These are phyloP conservation scores for Tolypocladium inflatum DNA, from an alignment of 2,329 filamentous ascomycete genomes.

Conservation along the genomic window DNA sequence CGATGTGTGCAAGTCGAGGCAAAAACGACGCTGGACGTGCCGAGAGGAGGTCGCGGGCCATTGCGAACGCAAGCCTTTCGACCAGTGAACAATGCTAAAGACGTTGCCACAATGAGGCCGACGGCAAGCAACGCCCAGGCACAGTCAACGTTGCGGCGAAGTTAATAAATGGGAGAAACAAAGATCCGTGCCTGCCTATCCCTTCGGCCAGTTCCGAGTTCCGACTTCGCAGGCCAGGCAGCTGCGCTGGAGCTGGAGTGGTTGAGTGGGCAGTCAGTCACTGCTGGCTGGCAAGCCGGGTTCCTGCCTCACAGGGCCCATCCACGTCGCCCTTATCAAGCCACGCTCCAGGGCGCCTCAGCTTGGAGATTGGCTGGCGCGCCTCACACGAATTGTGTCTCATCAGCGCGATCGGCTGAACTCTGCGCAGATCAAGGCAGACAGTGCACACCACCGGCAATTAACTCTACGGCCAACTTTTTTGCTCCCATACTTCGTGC, in stretches of 20 bases:
- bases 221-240: background rate
- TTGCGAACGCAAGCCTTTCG: background rate
- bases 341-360: background rate
- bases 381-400: background rate
- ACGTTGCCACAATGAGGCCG: background rate
- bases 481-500: background rate
- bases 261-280: too few species aligned
- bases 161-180: background rate
- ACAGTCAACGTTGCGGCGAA: background rate
- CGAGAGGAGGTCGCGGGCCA: background rate
- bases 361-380: background rate
- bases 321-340: background rate
- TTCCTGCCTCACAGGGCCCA: background rate
- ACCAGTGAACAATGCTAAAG: background rate
- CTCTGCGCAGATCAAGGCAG: background rate
- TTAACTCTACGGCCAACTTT: background rate
- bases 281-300: background rate
- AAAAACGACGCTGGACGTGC: background rate
- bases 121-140: background rate
- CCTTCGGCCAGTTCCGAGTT: background rate
- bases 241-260: background rate
- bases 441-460: background rate
- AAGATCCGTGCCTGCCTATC: background rate
- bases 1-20: background rate
- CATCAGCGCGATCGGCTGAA: background rate